Conservation (phyloP, 164 flowering plant genomes). For the Vitis rotundifolia region DNA sequence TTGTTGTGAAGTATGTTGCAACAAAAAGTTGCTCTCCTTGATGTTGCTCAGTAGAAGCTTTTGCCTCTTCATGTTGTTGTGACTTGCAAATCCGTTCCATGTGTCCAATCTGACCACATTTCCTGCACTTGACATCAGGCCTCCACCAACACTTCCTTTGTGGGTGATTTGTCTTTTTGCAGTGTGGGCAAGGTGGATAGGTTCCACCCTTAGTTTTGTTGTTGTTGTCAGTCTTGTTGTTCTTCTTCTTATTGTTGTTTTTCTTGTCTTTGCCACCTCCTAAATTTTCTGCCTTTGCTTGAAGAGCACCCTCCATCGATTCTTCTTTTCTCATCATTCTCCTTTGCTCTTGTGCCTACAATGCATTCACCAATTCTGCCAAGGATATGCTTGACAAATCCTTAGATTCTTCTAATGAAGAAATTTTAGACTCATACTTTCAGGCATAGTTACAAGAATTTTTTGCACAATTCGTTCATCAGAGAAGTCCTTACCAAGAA, state of each 20-base stretch:
- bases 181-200: conserved; percentile 2
- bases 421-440: conserved; percentile 9
- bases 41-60: background rate
- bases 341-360: conserved; percentile 7
- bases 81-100: too few relatives aligned
- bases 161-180: conserved; percentile 5
- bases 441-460: background rate
- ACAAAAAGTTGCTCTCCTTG: background rate
- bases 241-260: background rate
- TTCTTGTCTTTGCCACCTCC: background rate
- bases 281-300: background rate
- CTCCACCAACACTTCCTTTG: conserved; percentile 8
- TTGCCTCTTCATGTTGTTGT: too few relatives aligned
- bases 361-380: conserved; percentile 11
- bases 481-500: background rate
- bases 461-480: background rate
- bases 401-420: background rate
- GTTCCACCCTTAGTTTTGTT: too few relatives aligned
- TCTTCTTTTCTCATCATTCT: conserved; percentile 5
- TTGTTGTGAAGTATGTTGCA: conserved; percentile 7
- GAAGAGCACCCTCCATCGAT: conserved; percentile 4
- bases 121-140: conserved; percentile 6
- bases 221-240: background rate
- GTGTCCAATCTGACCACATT: conserved; percentile 1
- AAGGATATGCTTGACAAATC: background rate